Base-by-base conservation (phyloP, 2,329 filamentous ascomycete species). In the Bipolaris victoriae region DNA sequence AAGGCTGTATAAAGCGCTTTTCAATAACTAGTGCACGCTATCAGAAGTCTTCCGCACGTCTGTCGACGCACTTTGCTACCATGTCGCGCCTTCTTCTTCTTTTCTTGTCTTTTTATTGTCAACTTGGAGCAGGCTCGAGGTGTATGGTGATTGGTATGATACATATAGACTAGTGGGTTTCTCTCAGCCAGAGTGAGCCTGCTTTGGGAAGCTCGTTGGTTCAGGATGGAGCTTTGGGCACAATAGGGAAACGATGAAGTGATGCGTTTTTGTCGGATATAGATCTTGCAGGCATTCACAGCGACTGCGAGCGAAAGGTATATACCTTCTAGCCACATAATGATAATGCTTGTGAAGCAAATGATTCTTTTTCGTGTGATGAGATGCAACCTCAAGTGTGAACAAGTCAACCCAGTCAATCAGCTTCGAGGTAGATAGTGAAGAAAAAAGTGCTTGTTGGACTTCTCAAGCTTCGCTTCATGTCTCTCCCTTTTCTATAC, bases 121-220 rank as follows among this genome's bases (percentile, higher is more conserved):
- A 59, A 40, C 60, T 65, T 67, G 64, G 61, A 59, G 62, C 51
- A 56, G 54, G 51, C 55, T 65, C 60, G 64, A 64, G 63, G 65
- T 61, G 68, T 66, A 57, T 55, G 61, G 57, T 48, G 43, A 62
- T 52, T 51, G 64, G 66, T 71, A 68, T 72, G 49, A 64, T 64
- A 66, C 64, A 65, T 65, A 73, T 75, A 76, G 73, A 73, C 67
- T 67, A 68, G 65, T 66, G 61, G 65, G 62, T 56, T 54, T 65
- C 63, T 65, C 63, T 57, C 52, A 59, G 57, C 60, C 63, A 55
- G 59, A 59, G 58, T 58, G 53, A 61, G 60, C 57, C 55, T 59
- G 55, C 46, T 61, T 60, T 57, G 35, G 33, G 31, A 52, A 31
- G 60, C 57, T 40, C 41, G 50, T 52, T 52, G 53, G 44, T 65